Percentiles rank a stretch among this genome's conserved stretches.
Conservation (phyloP, 2,329 filamentous ascomycete species). For the Sclerotinia glacialis region DNA sequence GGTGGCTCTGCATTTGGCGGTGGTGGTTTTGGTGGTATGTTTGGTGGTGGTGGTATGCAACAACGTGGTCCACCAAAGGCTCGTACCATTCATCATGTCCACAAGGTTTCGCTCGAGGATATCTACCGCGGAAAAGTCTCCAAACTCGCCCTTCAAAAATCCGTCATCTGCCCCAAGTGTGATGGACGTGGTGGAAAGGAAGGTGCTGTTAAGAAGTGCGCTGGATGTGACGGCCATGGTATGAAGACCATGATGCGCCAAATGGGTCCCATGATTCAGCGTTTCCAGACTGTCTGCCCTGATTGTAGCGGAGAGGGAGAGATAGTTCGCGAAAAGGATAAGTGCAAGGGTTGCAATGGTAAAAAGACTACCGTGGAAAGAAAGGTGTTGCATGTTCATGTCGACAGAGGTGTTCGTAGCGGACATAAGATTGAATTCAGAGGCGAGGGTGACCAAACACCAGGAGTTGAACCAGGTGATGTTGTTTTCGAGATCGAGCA, state of each 20-base stretch:
- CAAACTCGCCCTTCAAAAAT: constrained; percentile 95
- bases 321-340: constrained; percentile 93
- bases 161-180: constrained; percentile 93
- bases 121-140: constrained; percentile 98
- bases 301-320: constrained; percentile 98
- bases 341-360: constrained; percentile 92
- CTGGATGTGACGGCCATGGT: constrained; percentile 86
- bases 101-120: constrained; percentile 97
- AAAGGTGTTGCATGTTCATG: constrained; percentile 97
- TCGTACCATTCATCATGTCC: constrained; percentile 94
- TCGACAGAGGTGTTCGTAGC: constrained; percentile 89
- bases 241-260: constrained; percentile 99
- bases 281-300: constrained; percentile 98
- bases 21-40: constrained; percentile 73
- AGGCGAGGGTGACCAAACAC: constrained; percentile 93
- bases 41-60: constrained; percentile 64
- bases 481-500: constrained; percentile 99
- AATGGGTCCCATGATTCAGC: constrained; percentile 99
- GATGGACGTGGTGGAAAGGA: constrained; percentile 95
- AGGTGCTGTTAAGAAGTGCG: constrained; percentile 90
- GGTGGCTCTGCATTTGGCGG: constrained; percentile 62
- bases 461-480: constrained; percentile 88
- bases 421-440: constrained; percentile 97
- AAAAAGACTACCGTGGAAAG: constrained; percentile 98
- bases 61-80: constrained; percentile 81